Conservation (phyloP, 768 basidiomycete genomes). For the Phylloporus sp. region DNA sequence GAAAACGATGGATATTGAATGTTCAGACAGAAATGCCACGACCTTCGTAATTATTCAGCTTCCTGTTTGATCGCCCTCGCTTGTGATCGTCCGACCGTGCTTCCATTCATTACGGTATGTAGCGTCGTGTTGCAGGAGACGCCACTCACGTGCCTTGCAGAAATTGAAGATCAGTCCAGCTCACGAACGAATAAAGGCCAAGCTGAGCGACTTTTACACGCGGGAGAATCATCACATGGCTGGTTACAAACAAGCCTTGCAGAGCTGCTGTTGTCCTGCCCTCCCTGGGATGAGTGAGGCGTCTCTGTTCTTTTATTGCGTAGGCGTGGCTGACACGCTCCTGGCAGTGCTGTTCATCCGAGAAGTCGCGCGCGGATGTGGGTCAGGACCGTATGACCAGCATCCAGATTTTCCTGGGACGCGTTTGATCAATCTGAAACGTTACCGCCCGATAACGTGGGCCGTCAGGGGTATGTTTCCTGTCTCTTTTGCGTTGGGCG, state of each 20-base stretch:
- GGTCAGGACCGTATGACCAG: slow-evolving; percentile 24
- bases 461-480: slow-evolving; percentile 37
- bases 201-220: slow-evolving; percentile 22
- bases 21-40: slow-evolving; percentile 37
- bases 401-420: slow-evolving; percentile 24
- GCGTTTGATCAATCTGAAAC: slow-evolving; percentile 36
- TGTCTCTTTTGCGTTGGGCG: not conserved
- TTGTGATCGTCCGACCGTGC: slow-evolving; percentile 37
- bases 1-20: not conserved
- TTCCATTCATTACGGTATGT: slow-evolving; percentile 26
- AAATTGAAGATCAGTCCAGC: slow-evolving; percentile 23
- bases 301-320: not conserved
- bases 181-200: slow-evolving; percentile 19
- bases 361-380: slow-evolving; percentile 31
- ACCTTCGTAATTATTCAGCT: slow-evolving; percentile 42
- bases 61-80: slow-evolving; percentile 40
- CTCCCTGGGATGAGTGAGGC: slow-evolving; percentile 30
- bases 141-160: slow-evolving; percentile 5
- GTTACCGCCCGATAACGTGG: slow-evolving; percentile 36
- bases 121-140: not conserved
- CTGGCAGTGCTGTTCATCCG: slow-evolving; percentile 30
- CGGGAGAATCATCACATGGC: slow-evolving; percentile 24
- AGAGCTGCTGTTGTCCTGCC: slow-evolving; percentile 26
- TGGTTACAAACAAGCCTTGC: slow-evolving; percentile 29
- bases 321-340: slow-evolving; percentile 1